Evolutionary conservation across 139 green algal species (phyloP).

Genomic region (Chlamydomonas eustigma): DNA sequence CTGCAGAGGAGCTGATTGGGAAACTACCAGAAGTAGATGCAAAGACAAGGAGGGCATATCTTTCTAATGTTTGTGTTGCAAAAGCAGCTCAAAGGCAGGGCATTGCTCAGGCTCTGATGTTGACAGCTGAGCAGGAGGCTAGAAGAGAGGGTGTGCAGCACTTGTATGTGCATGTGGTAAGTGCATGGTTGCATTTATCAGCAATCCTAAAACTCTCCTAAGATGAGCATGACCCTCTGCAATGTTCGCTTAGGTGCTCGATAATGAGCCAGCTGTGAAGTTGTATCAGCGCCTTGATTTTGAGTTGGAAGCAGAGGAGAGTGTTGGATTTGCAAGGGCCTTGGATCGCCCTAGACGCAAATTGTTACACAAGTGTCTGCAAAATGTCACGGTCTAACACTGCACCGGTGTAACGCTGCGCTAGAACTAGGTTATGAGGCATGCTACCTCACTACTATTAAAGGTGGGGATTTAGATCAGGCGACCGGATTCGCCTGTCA

Average conservation of each 20-base stretch:
- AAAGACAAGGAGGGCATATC: slow-evolving; percentile 49
- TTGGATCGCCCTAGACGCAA: neutral
- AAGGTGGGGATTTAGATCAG: too few species aligned
- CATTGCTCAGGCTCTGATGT: slow-evolving; percentile 35
- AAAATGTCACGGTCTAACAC: neutral
- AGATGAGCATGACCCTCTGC: too few species aligned
- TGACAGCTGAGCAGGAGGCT: neutral
- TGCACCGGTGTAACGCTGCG: too few species aligned
- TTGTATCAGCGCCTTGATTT: slow-evolving; percentile 12
- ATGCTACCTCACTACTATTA: too few species aligned
- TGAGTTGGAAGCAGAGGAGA: slow-evolving; percentile 1
- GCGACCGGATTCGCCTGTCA: too few species aligned
- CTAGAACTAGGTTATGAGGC: too few species aligned
- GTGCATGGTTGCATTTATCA: neutral
- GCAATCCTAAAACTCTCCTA: neutral
- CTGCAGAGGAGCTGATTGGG: slow-evolving; percentile 70
- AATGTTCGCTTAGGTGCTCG: neutral
- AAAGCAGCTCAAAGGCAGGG: slow-evolving; percentile 40
- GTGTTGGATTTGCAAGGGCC: neutral
- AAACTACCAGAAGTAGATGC: slow-evolving; percentile 28
- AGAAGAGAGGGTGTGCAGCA: neutral
- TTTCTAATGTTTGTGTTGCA: slow-evolving; percentile 76
- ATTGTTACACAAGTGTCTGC: neutral
- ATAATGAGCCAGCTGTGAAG: neutral
- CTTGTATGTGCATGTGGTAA: slow-evolving; percentile 17